Base-by-base conservation (phyloP, 2,329 filamentous ascomycete genomes). In the Monilinia vaccinii-corymbosi region DNA sequence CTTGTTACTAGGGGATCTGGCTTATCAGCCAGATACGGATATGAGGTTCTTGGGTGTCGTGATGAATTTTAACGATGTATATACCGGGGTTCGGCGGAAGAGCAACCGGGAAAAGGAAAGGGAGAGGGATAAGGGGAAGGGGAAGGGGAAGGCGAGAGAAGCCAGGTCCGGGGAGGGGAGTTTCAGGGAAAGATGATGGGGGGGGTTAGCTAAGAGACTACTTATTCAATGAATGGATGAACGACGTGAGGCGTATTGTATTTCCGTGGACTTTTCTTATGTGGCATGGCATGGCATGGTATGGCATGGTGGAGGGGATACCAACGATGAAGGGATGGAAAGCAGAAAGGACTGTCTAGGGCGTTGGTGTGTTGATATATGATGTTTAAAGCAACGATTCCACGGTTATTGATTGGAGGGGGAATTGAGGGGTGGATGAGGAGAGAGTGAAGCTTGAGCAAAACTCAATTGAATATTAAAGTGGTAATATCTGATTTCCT, bases 21-120 rank as follows among this genome's bases (percentile, higher is more conserved):
- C 91, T 10, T 93, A 95, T 75, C 93, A 97, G 74, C 87, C 91
- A 0, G 94, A 99, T 72, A 86, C 92, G 56, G 94, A 99, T 73
- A 90, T 99, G 85, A 82, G 93, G 58, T 97, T 97, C 78, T 76
- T 99, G 66, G 94, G 91, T 44, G 91, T 97, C 50, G 89, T 94
- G 45, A 97, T 99, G 91, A 99, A 97, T 75, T 99, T 97, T 75
- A 99, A 99, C 74, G 93, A 97, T 72, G 89, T 96, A 31, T 97
- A 97, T 74, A 83, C 89, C 74, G 89, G 90, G 16, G 82, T 86
- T 48, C 80, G 55, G 14, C 18, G 45, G 13, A 40, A 42, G 10
- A 57, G 42, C n/a, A 25, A 25, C 23, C 44, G 55, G 18, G 34
- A 48, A 31, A 40, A 25, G 13, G 44, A 57, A 48, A 48, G 31